These are phyloP conservation scores for Naganishia randhawae DNA, from an alignment of 768 basidiomycete genomes.

Conservation along the genomic window DNA sequence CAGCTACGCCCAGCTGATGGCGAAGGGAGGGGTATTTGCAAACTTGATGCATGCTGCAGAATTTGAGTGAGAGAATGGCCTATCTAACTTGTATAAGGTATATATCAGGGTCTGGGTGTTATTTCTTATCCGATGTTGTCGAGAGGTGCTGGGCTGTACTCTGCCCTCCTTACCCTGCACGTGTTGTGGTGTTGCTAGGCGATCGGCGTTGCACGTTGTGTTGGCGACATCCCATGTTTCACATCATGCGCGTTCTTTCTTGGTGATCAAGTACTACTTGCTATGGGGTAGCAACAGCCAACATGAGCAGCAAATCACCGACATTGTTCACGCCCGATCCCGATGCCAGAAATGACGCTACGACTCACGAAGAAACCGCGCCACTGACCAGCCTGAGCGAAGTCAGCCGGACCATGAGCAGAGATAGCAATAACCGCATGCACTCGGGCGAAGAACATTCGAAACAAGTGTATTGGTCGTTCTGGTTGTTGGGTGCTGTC, in stretches of 20 bases:
- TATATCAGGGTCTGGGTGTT: too few species aligned
- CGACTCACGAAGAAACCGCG: slow-evolving; percentile 5
- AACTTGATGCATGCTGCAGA: slow-evolving; percentile 75
- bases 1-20: slow-evolving; percentile 66
- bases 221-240: slow-evolving; percentile 10
- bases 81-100: not conserved
- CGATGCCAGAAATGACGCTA: slow-evolving; percentile 3
- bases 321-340: not conserved
- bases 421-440: not conserved
- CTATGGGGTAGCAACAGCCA: not conserved
- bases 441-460: slow-evolving; percentile 16
- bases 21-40: slow-evolving; percentile 67
- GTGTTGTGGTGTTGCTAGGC: not conserved
- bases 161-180: not conserved
- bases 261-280: not conserved
- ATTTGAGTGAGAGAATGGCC: slow-evolving; percentile 53
- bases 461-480: slow-evolving; percentile 38
- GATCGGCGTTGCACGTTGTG: not conserved
- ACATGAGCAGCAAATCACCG: slow-evolving; percentile 1
- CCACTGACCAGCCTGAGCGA: slow-evolving; percentile 5
- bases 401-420: slow-evolving; percentile 20
- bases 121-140: not conserved
- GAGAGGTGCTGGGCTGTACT: not conserved
- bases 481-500: slow-evolving; percentile 66
- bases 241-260: not conserved